A percentile compares a stretch with the other conserved stretches of the same genome.
Evolutionary conservation across 768 basidiomycete species (phyloP).

Genomic region (Kwoniella europaea): DNA sequence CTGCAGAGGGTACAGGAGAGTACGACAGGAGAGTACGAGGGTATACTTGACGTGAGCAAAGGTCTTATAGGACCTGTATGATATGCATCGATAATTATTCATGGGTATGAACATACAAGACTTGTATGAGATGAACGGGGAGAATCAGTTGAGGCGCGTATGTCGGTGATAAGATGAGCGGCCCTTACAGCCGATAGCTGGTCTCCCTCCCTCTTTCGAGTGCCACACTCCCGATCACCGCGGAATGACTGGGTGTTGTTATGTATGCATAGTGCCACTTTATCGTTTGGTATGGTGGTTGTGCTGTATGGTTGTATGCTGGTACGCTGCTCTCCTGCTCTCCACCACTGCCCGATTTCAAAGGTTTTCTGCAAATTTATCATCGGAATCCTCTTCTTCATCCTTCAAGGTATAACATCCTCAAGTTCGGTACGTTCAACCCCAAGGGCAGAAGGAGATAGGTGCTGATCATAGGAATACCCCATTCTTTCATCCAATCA

Average conservation of each 20-base stretch:
- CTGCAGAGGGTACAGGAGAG: too few species aligned
- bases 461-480: not conserved
- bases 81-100: too few species aligned
- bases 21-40: too few species aligned
- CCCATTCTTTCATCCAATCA: not conserved
- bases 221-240: too few species aligned
- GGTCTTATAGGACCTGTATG: too few species aligned
- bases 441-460: not conserved
- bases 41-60: too few species aligned
- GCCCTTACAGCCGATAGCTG: not conserved
- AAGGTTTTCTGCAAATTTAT: not conserved
- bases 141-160: too few species aligned
- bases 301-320: not conserved
- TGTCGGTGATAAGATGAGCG: not conserved
- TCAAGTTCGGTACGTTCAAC: conserved; percentile 18
- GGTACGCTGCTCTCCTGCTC: conserved; percentile 2
- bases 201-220: too few species aligned
- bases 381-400: not conserved
- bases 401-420: conserved; percentile 23
- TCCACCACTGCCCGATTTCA: not conserved
- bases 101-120: too few species aligned
- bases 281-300: not conserved
- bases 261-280: conserved; percentile 1
- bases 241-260: too few species aligned
- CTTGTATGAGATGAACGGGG: too few species aligned